Base-by-base conservation (phyloP, 768 basidiomycete species). In the Fistulinella prunicolor region DNA sequence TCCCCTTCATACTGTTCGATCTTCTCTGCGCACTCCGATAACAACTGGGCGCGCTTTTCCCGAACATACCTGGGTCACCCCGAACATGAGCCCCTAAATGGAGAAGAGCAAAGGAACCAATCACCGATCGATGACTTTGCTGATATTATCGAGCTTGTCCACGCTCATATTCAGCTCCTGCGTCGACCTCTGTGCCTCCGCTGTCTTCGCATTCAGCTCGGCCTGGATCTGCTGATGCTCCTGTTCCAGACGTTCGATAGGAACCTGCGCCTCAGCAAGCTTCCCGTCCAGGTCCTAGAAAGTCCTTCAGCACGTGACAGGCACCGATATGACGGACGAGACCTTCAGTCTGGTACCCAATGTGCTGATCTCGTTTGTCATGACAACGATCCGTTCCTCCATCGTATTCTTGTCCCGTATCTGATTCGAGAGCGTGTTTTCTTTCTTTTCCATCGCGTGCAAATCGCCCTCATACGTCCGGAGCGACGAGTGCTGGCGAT, bases 91-190 rank as follows among this genome's bases (percentile, higher is more conserved):
- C 7, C 13, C n/a, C n/a, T n/a, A n/a, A n/a, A n/a, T n/a, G n/a
- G 26, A 38, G 9, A 30, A 17, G 35, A 23, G 13, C 13, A 24
- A 14, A 16, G 16, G 26, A 41, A n/a, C 28, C 37, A 7, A 12
- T 42, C 59, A 87, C 88, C 80, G 73, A 56, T 89, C 86, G 21
- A 90, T 73, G 22, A 67, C 70, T 60, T 81, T 82, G 63, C 81
- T 85, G 45, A 77, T 75, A 34, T 71, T 73, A 10, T 74, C 74
- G 14, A 91, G 74, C 53, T 76, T 79, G 56, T 90, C 87, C 28
- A 73, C 68, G 45, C 72, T 80, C 57, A 76, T 77, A 53, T 82
- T 85, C 42, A 88, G 68, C n/a, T 85, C 83, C 60, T 89, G 83
- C 1, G 73, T 74, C 0, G 70, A 56, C 44, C 68, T 57, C 56